Conservation (phyloP, 768 basidiomycete genomes). For the Boletus fagicola region DNA sequence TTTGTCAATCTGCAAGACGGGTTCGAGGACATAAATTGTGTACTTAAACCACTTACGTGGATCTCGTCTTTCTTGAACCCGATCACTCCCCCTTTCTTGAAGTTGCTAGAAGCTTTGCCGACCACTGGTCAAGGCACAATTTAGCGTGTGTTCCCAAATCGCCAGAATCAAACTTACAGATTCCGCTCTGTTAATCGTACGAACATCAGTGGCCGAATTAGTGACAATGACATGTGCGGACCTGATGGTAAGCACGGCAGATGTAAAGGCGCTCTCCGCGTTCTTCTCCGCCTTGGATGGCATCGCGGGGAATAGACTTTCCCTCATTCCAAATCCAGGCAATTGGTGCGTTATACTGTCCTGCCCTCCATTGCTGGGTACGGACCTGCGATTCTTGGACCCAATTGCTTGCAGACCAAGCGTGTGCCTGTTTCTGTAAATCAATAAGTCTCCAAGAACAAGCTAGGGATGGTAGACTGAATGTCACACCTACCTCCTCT, state of each 20-base stretch:
- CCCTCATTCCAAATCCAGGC: constrained; percentile 66
- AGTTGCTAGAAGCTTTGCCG: constrained; percentile 59
- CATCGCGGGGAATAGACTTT: constrained; percentile 54
- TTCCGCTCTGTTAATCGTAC: constrained; percentile 42
- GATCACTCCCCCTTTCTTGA: constrained; percentile 62
- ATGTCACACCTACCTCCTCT: constrained; percentile 46
- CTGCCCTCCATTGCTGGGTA: constrained; percentile 45
- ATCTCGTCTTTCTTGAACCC: constrained; percentile 60
- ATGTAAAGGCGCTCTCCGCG: constrained; percentile 53
- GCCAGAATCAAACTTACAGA: constrained; percentile 40
- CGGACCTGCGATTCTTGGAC: constrained; percentile 53
- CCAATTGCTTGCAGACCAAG: constrained; percentile 56
- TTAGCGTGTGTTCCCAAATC: neutral
- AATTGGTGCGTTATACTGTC: constrained; percentile 45
- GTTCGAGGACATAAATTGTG: neutral
- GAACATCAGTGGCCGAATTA: constrained; percentile 2
- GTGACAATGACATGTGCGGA: constrained; percentile 26
- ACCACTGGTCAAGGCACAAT: constrained; percentile 42
- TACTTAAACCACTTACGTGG: constrained; percentile 41
- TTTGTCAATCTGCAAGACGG: constrained; percentile 45
- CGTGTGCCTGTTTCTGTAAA: constrained; percentile 46
- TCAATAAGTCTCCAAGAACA: neutral
- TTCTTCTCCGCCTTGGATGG: constrained; percentile 58
- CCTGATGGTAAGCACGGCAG: constrained; percentile 58
- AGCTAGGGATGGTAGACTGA: neutral